phyloP scores from a whole-genome alignment of 306 rosid genomes.

The Ormosia semicastrata region DNA sequence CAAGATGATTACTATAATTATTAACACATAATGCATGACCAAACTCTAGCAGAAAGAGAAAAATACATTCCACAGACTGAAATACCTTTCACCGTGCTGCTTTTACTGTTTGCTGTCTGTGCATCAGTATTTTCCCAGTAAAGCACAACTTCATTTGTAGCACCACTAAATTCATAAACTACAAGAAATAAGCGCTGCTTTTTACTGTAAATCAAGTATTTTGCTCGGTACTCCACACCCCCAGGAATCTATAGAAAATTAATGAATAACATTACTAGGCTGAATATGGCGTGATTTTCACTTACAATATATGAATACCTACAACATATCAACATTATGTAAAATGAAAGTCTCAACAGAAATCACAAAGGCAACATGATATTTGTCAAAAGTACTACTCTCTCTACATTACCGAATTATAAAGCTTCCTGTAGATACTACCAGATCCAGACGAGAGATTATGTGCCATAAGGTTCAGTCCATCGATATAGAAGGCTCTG shows the following conservation, averaged over 20 bases:
- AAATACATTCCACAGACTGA: conserved; percentile 13
- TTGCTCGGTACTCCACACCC: conserved; percentile 79
- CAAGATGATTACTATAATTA: conserved; percentile 25
- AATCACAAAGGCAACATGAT: conserved; percentile 21
- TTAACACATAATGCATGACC: conserved; percentile 11
- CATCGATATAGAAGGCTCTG: conserved; percentile 68
- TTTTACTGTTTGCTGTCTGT: conserved; percentile 63
- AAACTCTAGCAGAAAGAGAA: conserved; percentile 11
- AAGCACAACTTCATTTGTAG: conserved; percentile 76
- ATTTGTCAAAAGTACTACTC: conserved; percentile 21
- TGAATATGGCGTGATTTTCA: not conserved
- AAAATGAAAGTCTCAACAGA: conserved; percentile 2
- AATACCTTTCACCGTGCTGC: conserved; percentile 75
- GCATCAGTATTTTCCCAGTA: conserved; percentile 76
- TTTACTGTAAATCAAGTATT: conserved; percentile 72
- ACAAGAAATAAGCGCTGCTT: conserved; percentile 77
- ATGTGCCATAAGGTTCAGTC: conserved; percentile 64
- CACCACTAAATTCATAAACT: conserved; percentile 79
- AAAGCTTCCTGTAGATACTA: conserved; percentile 66
- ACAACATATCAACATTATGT: conserved; percentile 9
- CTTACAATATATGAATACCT: not conserved
- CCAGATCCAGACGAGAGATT: conserved; percentile 63
- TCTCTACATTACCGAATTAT: conserved; percentile 51
- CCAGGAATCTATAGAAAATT: conserved; percentile 70
- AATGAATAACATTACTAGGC: conserved; percentile 19